Evolutionary conservation across 495 filamentous ascomycete genomes (phyloP).

Genomic region (Clavariopsis aquatica): DNA sequence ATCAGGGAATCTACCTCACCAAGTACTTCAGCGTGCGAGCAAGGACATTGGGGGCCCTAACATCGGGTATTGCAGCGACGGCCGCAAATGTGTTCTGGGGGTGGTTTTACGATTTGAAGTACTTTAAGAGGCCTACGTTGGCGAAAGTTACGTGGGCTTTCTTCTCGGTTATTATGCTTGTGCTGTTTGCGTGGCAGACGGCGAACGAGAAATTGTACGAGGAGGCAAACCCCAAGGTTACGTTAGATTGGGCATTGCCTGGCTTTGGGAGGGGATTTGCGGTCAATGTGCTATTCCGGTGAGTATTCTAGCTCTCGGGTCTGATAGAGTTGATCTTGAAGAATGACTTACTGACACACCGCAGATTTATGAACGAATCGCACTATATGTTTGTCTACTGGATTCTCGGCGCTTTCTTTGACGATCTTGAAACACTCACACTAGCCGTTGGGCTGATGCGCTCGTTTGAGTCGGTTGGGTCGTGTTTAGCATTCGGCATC

Average conservation of each 20-base stretch:
- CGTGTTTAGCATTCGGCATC: constrained; percentile 53
- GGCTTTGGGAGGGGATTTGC: constrained; percentile 50
- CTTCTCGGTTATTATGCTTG: constrained; percentile 32
- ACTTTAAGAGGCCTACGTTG: constrained; percentile 42
- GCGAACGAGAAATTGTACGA: constrained; percentile 47
- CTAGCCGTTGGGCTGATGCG: constrained; percentile 53
- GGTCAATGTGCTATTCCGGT: constrained; percentile 46
- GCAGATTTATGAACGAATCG: constrained; percentile 48
- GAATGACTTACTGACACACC: neutral
- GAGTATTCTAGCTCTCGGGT: constrained; percentile 15
- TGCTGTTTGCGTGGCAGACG: constrained; percentile 46
- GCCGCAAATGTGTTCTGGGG: constrained; percentile 54
- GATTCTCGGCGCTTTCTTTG: constrained; percentile 54
- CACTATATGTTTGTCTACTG: constrained; percentile 54
- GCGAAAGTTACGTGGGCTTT: constrained; percentile 45
- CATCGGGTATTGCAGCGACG: constrained; percentile 52
- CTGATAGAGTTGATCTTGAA: neutral
- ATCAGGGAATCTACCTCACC: constrained; percentile 60
- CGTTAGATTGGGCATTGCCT: constrained; percentile 47
- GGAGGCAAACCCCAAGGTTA: constrained; percentile 28
- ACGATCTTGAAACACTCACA: constrained; percentile 52
- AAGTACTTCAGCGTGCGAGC: constrained; percentile 61
- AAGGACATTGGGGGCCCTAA: constrained; percentile 53
- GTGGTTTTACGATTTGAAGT: constrained; percentile 50
- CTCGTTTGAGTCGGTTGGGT: constrained; percentile 54